phyloP scores from a whole-genome alignment of 352 stramenopile genomes.

The Blastocystis sp. region DNA sequence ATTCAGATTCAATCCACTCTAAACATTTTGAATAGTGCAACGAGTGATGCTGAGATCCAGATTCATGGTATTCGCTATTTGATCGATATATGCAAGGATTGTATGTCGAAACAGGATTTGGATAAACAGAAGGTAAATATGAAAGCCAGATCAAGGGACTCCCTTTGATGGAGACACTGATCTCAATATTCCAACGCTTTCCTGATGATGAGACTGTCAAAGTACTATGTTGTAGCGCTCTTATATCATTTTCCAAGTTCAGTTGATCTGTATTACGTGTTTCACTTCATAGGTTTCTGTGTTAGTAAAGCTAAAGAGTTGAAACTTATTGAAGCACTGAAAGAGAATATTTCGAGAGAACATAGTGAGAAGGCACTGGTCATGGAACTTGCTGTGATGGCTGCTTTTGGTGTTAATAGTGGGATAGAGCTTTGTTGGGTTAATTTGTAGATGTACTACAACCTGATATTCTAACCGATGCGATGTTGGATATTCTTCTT shows the following conservation, averaged over 20 bases:
- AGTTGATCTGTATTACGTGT: not conserved
- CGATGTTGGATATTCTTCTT: not conserved
- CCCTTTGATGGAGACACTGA: slow-evolving; percentile 14
- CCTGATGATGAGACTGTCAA: not conserved
- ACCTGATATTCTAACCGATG: not conserved
- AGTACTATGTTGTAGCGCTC: slow-evolving; percentile 1
- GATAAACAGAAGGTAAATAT: not conserved
- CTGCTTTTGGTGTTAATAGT: not conserved
- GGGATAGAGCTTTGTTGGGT: not conserved
- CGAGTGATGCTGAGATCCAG: not conserved
- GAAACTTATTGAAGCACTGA: not conserved
- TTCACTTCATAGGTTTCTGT: slow-evolving; percentile 26
- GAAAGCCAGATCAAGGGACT: slow-evolving; percentile 6
- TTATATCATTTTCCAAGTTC: slow-evolving; percentile 3
- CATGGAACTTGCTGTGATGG: slow-evolving; percentile 11
- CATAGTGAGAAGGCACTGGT: not conserved
- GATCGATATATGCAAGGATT: slow-evolving; percentile 1
- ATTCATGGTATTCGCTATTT: slow-evolving; percentile 3
- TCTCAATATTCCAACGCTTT: not conserved
- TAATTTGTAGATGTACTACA: not conserved
- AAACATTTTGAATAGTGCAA: slow-evolving; percentile 20
- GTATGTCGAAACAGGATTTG: not conserved
- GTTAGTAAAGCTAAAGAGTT: not conserved
- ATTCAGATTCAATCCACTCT: slow-evolving; percentile 38
- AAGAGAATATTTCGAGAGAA: not conserved